These are phyloP conservation scores for Globisporangium paddicum DNA, from an alignment of 352 stramenopile species.

Conservation along the genomic window DNA sequence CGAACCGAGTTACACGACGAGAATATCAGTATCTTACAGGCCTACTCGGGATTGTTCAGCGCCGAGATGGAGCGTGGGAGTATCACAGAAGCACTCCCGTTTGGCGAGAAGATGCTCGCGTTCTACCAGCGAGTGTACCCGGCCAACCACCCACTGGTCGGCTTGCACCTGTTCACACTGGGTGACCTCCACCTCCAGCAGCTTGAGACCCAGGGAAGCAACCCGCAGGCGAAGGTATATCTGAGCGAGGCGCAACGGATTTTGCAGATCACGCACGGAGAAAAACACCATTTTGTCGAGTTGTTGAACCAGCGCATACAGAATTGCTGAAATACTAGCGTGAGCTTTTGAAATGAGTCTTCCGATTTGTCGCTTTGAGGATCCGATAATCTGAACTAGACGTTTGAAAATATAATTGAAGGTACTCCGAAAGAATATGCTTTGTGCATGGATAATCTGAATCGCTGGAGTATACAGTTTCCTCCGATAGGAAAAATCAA, in stretches of 20 bases:
- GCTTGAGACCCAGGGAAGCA: conserved; percentile 5
- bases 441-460: no score
- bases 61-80: conserved; percentile 40
- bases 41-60: conserved; percentile 46
- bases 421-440: no score
- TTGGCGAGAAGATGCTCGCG: conserved; percentile 41
- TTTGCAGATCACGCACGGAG: conserved; percentile 51
- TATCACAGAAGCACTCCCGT: conserved; percentile 22
- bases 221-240: conserved; percentile 20
- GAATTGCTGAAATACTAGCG: not conserved
- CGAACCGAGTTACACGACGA: conserved; percentile 24
- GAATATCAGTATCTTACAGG: conserved; percentile 47
- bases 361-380: no score
- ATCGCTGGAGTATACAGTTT: no score
- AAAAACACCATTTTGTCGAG: conserved; percentile 35
- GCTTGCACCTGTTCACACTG: conserved; percentile 62
- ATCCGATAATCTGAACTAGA: no score
- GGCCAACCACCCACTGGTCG: conserved; percentile 51
- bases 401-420: no score
- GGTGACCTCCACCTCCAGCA: conserved; percentile 29
- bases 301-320: conserved; percentile 28
- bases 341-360: no score
- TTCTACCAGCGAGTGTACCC: conserved; percentile 63
- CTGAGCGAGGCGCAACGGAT: conserved; percentile 35
- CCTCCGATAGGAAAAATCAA: no score